Evolutionary conservation across 306 rosid genomes (phyloP).

Genomic region (Malus sylvestris): DNA sequence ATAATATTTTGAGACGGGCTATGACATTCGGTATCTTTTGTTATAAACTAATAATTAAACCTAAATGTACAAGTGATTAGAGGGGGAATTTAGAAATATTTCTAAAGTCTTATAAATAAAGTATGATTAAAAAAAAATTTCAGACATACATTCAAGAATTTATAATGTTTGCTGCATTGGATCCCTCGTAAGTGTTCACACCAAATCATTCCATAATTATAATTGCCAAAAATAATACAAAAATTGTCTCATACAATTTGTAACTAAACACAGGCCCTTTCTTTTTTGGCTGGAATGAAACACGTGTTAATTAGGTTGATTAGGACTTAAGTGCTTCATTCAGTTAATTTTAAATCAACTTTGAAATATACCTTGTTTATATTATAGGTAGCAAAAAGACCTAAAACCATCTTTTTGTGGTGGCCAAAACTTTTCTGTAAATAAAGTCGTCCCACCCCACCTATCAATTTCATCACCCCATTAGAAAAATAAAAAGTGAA

Average conservation of each 20-base stretch:
- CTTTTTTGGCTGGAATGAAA: neutral
- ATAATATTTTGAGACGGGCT: no score
- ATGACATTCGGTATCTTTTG: neutral
- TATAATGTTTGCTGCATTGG: constrained; percentile 21
- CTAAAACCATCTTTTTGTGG: constrained; percentile 12
- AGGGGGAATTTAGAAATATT: neutral
- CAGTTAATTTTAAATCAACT: neutral
- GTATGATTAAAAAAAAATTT: neutral
- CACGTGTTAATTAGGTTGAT: neutral
- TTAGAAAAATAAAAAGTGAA: neutral
- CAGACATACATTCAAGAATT: neutral
- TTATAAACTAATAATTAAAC: neutral
- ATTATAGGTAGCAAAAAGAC: neutral
- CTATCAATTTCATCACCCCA: neutral
- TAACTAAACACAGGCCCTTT: neutral
- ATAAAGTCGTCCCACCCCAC: neutral
- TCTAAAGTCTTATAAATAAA: neutral
- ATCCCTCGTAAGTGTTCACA: constrained; percentile 11
- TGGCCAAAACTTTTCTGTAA: constrained; percentile 9
- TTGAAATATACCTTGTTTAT: neutral
- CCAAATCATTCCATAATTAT: neutral
- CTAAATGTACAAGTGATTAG: neutral
- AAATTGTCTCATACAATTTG: neutral
- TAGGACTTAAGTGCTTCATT: constrained; percentile 7
- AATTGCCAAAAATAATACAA: neutral